Evolutionary conservation across 768 basidiomycete genomes (phyloP).

Genomic region (Clavaria fumosa): DNA sequence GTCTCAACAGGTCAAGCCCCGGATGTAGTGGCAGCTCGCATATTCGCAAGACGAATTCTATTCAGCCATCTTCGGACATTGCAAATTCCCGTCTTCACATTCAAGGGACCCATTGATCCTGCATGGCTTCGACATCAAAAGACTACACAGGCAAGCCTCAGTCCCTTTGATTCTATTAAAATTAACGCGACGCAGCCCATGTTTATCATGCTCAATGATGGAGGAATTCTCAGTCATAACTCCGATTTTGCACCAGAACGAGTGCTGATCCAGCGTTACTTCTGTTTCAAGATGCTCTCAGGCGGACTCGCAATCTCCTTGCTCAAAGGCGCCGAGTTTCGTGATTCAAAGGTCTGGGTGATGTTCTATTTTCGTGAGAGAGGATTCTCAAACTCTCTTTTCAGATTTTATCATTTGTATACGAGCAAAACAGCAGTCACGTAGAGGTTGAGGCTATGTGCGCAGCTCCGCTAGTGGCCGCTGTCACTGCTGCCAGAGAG

Average conservation of each 20-base stretch:
- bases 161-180: no score
- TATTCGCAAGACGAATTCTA: slow-evolving; percentile 36
- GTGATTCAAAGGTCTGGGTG: slow-evolving; percentile 40
- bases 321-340: slow-evolving; percentile 39
- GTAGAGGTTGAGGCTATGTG: slow-evolving; percentile 9
- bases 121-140: slow-evolving; percentile 32
- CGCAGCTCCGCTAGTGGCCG: slow-evolving; percentile 7
- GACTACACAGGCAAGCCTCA: slow-evolving; percentile 22
- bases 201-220: slow-evolving; percentile 48
- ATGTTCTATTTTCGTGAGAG: background rate
- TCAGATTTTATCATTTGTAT: slow-evolving; percentile 49
- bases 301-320: slow-evolving; percentile 34
- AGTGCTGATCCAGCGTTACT: slow-evolving; percentile 31
- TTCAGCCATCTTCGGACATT: slow-evolving; percentile 32
- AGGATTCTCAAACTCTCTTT: background rate
- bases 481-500: background rate
- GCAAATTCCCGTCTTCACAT: slow-evolving; percentile 28
- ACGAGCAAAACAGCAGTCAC: slow-evolving; percentile 19
- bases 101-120: slow-evolving; percentile 29
- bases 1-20: slow-evolving; percentile 21
- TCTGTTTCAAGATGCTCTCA: slow-evolving; percentile 34
- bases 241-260: slow-evolving; percentile 10
- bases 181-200: no score
- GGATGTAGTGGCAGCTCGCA: slow-evolving; percentile 29
- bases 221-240: slow-evolving; percentile 18